Base-by-base conservation (phyloP, 2,329 filamentous ascomycete species). In the Samsoniella hepiali region DNA sequence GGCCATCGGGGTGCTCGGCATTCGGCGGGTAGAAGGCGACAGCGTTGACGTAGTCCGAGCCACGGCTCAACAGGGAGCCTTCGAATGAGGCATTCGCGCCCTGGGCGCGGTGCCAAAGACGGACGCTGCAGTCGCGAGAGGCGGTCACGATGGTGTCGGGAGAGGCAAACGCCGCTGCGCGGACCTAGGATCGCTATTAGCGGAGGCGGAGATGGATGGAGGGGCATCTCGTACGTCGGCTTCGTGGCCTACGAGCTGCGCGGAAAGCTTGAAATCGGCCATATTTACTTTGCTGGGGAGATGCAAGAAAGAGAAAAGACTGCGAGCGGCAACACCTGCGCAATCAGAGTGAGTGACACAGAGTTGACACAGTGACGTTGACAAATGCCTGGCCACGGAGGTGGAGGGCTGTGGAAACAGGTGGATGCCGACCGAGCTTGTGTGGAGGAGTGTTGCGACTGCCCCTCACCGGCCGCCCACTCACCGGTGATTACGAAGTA, bases 221-320 rank as follows among this genome's bases (percentile, higher is more conserved):
- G 44, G 53, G 61, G 61, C 13, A 31, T 32, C 22, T 22, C 38
- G 78, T 83, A 97, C 95, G 86, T 99, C 95, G 75, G 95, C 90
- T 76, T 95, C 90, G 76, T 99, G 95, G 72, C 92, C 94, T 69
- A 88, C 81, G 68, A 99, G 84, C 73, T 91, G 90, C 69, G 94
- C 93, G 66, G 95, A 96, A 72, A 99, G 87, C 84, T 94, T 97
- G 84, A 92, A 98, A 74, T 93, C 89, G 76, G 84, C 81, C 90
- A 94, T 93, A 70, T 40, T 69, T 17, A 36, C 34, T 51, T 15
- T 44, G 27, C 4, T 42, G 15, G 32, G 17, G 4, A 44, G 63
- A 64, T 64, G 64, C 34, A 49, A 11, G 11, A 60, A 11, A 57
- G 44, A 34, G 27, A 45, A 45, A 42, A 62, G 62, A 50, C 42